Conservation (phyloP, 176 grass and related monocot species). For the Lolium multiflorum region DNA sequence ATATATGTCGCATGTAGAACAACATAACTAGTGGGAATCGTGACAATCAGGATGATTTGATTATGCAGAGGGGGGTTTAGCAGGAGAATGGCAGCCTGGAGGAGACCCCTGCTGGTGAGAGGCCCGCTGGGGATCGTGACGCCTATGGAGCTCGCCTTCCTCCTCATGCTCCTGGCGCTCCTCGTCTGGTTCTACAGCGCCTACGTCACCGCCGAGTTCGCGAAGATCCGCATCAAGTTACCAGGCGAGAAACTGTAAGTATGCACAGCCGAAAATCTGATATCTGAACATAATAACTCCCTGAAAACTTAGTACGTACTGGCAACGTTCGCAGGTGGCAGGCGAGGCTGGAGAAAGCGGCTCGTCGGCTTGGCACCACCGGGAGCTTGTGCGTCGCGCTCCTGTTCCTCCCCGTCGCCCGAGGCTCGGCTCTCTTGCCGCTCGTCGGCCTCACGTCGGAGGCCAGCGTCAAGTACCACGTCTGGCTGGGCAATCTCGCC, state of each 20-base stretch:
- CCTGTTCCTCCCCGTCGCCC: conserved; percentile 58
- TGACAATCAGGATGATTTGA: neutral
- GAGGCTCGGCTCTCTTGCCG: conserved; percentile 55
- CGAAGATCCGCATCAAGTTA: conserved; percentile 9
- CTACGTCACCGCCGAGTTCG: conserved; percentile 42
- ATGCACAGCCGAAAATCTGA: no score
- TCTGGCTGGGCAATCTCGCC: conserved; percentile 61
- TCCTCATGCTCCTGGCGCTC: conserved; percentile 58
- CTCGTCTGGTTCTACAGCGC: conserved; percentile 57
- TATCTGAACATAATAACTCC: no score
- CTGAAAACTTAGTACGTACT: no score
- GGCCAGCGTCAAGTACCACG: conserved; percentile 68
- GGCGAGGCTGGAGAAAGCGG: conserved; percentile 42
- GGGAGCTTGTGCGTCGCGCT: conserved; percentile 60
- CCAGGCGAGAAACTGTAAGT: conserved; percentile 49
- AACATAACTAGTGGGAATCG: no score
- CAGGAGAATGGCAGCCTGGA: conserved; percentile 36
- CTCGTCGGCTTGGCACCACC: conserved; percentile 37
- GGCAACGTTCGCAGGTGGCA: conserved; percentile 50
- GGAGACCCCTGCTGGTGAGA: conserved; percentile 58
- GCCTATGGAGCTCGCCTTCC: conserved; percentile 47
- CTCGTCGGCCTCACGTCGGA: conserved; percentile 68
- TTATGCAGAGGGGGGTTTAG: conserved; percentile 14
- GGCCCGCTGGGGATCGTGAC: conserved; percentile 65
- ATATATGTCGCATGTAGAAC: neutral